These are phyloP conservation scores for Aureobasidium pullulans DNA, from an alignment of 2,329 filamentous ascomycete genomes.

Conservation along the genomic window DNA sequence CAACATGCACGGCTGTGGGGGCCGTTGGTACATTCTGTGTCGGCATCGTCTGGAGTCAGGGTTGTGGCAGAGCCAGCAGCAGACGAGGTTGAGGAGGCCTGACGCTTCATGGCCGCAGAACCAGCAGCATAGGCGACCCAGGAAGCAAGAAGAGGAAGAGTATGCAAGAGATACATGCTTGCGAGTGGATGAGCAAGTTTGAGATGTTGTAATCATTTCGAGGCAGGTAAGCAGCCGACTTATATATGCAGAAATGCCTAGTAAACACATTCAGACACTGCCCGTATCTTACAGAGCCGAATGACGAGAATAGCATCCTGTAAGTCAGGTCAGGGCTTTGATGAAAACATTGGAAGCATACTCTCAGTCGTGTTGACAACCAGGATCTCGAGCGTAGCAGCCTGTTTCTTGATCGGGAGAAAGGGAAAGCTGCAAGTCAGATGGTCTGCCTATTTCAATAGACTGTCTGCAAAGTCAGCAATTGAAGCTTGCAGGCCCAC, in stretches of 20 bases:
- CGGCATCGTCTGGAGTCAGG: background rate
- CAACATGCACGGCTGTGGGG: background rate
- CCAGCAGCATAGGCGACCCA: conserved; percentile 6
- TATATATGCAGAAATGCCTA: background rate
- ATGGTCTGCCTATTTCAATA: conserved; percentile 4
- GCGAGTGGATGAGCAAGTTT: conserved; percentile 3
- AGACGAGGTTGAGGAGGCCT: background rate
- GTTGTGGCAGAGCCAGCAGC: background rate
- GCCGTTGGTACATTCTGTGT: background rate
- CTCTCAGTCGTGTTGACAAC: background rate
- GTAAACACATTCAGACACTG: background rate
- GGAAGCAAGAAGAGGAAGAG: background rate
- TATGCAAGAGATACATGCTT: conserved; percentile 6
- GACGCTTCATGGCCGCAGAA: background rate
- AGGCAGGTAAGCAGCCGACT: background rate
- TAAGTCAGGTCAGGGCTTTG: background rate
- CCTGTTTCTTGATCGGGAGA: background rate
- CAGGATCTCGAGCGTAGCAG: background rate
- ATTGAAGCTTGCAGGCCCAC: background rate
- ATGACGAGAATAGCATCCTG: background rate
- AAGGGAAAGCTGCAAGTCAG: conserved; percentile 2
- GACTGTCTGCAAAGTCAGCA: conserved; percentile 7
- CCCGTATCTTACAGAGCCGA: background rate
- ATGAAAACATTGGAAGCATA: background rate
- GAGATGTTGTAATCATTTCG: background rate